Evolutionary conservation across 768 basidiomycete species (phyloP), one percentile per base, ranked within the genome.

Genomic region (Podaxis pistillaris): DNA sequence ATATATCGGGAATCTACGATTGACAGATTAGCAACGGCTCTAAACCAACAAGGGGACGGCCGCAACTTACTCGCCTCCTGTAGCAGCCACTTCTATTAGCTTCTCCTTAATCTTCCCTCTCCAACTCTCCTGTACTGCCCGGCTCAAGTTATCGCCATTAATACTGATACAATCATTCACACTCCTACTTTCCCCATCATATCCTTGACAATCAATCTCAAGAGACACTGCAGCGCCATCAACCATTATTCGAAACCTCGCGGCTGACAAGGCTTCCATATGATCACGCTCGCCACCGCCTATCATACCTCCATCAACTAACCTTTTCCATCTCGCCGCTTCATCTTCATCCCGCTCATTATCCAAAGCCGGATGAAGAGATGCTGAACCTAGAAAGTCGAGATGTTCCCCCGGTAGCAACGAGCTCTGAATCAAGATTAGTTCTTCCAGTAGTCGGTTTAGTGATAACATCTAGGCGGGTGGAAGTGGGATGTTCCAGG

Each of bases 391-490:
- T 2, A 77, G 62, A 57, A 87, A 85, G 0, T 70, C 56, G 49
- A 88, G 68, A 2, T 68, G 33, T 75, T 92, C 90, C 4, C 78
- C 82, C 0, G 87, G 86, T 11, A 92, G 77, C 1, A 91, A 78
- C 0, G 89, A 89, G 40, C 79, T 84, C 59, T 73, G 75, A 26
- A 92, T 81, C 41, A 91, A 74, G 51, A 84, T 79, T 0, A 90
- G 71, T 67, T 91, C 88, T 69, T 84, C 76, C 1, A 81, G 63
- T 28, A 72, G 70, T 56, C 33, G 38, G 46, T 19, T 19, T 8
- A 50, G 33, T 7, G 61, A 30, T 19, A 62, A 24, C 54, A 49
- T 38, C 41, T 38, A 3, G 36, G 7, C 33, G 33, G 19, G n/a
- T 50, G 49, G 19, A 46, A 41, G 12, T 17, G 7, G 4, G 17